Base-by-base conservation (phyloP, 306 rosid species). In the Trifolium repens region DNA sequence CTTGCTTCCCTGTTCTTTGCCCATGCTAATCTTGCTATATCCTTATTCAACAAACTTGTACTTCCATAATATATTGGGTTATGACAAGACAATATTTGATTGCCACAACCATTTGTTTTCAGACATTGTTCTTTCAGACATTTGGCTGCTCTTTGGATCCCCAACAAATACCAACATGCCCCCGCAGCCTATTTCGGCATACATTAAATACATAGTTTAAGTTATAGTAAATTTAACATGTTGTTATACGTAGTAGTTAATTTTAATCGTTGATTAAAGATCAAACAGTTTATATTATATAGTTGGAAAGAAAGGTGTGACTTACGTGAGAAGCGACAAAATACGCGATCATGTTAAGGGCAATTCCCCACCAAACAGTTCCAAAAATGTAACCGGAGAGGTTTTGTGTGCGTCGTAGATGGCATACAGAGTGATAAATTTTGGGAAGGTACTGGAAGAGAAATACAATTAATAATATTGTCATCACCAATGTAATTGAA, bases 361-460 rank as follows among this genome's bases (percentile, higher is more conserved):
- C 98, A n/a, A 93, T 93, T 40, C 98, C 98, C 98, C 98, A 93
- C 98, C 98, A 93, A 69, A 91, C 93, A 1, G 98, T 93, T 57
- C 98, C 96, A 34, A 93, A 93, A 39, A 93, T 89, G 82, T 85
- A 91, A 71, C 97, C 98, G 4, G 96, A 91, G 49, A 89, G 88
- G 66, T 88, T 93, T 76, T 93, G 98, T 78, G 90, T 85, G 60
- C 96, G 90, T 22, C 98, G 87, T 7, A 93, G 58, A 47, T 89
- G 89, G 70, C 96, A 86, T 9, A 91, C 91, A 0, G 98, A 86
- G 71, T 93, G 96, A 66, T 88, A 93, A 16, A 93, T 81, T 79
- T 91, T 93, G 2, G 98, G 98, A 14, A 93, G 86, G 42, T 91
- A 93, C 72, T 93, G 98, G 66, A 93, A 81, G 9, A 93, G 78